Conservation (phyloP, 2,329 filamentous ascomycete genomes). For the Aspergillus latus region DNA sequence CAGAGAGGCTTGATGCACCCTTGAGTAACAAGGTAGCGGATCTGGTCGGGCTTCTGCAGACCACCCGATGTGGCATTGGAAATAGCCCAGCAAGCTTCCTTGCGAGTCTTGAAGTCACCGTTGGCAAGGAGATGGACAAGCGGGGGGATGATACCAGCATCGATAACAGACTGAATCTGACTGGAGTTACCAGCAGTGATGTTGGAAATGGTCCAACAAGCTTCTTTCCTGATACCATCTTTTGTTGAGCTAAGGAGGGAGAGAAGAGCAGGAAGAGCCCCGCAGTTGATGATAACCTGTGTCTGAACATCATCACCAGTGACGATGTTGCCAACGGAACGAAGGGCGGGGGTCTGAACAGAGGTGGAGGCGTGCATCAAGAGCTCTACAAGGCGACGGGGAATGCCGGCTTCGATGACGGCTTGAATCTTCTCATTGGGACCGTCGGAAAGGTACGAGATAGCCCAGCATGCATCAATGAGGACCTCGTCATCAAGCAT, state of each 20-base stretch:
- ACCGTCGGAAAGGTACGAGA: conserved; percentile 96
- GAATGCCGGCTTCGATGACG: conserved; percentile 97
- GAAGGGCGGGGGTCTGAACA: conserved; percentile 93
- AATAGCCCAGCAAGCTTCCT: conserved; percentile 99
- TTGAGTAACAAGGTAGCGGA: conserved; percentile 87
- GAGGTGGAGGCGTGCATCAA: conserved; percentile 98
- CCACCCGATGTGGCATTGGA: conserved; percentile 97
- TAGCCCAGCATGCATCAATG: conserved; percentile 99
- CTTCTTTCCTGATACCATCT: conserved; percentile 98
- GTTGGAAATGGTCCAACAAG: conserved; percentile 99
- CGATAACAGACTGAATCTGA: conserved; percentile 95
- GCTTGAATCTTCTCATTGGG: conserved; percentile 99
- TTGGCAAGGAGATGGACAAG: conserved; percentile 95
- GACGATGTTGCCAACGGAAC: conserved; percentile 97
- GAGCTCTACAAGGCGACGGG: conserved; percentile 91
- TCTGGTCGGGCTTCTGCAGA: conserved; percentile 98
- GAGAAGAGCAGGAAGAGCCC: conserved; percentile 85
- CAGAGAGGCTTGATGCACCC: conserved; percentile 98
- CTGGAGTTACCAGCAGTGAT: conserved; percentile 97
- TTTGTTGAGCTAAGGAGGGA: conserved; percentile 95
- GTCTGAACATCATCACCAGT: conserved; percentile 98
- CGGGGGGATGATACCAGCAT: conserved; percentile 94
- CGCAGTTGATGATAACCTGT: conserved; percentile 99
- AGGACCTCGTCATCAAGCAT: conserved; percentile 97
- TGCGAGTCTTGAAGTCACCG: conserved; percentile 97